Conservation (phyloP, 2,329 filamentous ascomycete genomes). For the Juglanconis oblonga region DNA sequence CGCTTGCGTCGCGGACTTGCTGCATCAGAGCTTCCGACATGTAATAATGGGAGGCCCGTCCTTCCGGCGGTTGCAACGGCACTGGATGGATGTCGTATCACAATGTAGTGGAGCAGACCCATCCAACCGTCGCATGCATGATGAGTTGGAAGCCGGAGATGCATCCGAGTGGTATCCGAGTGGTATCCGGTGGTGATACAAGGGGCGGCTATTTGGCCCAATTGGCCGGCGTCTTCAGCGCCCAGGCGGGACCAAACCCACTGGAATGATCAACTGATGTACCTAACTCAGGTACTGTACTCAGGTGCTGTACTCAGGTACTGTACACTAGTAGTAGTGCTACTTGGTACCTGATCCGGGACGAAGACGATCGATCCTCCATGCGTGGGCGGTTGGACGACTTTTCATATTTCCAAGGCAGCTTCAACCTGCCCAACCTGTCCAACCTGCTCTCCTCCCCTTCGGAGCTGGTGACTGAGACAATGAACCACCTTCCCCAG, state of each 20-base stretch:
- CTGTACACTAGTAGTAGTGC: too few relatives aligned
- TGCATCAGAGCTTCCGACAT: too few relatives aligned
- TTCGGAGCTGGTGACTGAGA: neutral
- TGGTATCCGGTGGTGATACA: neutral
- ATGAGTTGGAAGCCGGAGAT: slow-evolving; percentile 7
- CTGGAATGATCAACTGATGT: neutral
- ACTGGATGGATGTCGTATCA: neutral
- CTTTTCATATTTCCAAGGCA: too few relatives aligned
- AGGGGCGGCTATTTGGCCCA: neutral
- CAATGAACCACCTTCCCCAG: neutral
- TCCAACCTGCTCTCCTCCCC: too few relatives aligned
- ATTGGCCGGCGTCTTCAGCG: neutral
- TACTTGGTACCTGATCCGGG: too few relatives aligned
- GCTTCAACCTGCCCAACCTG: too few relatives aligned
- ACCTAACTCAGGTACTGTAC: too few relatives aligned
- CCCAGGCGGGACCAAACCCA: neutral
- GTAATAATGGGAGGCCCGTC: too few relatives aligned
- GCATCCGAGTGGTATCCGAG: neutral
- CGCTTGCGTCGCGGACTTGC: too few relatives aligned
- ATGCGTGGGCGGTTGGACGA: too few relatives aligned
- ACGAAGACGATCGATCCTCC: too few relatives aligned
- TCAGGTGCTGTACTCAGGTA: too few relatives aligned
- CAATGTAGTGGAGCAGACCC: neutral
- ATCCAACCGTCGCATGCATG: slow-evolving; percentile 9
- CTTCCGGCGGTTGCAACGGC: neutral